Conservation (phyloP, 768 basidiomycete species). For the Hericium coralloides region DNA sequence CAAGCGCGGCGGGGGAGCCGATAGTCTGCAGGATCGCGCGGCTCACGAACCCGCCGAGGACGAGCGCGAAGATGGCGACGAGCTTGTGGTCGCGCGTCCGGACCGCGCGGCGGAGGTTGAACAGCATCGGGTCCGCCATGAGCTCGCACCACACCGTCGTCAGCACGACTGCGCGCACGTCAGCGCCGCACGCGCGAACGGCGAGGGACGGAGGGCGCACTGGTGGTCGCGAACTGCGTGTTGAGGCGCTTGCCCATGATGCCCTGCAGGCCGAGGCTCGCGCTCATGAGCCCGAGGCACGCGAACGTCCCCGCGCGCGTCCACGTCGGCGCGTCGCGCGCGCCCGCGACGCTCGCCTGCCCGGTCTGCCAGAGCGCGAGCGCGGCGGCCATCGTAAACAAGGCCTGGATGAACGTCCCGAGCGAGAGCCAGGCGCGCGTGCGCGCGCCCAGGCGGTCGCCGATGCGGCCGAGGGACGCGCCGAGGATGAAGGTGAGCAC, state of each 20-base stretch:
- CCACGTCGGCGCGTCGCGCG: slow-evolving; percentile 64
- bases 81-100: slow-evolving; percentile 62
- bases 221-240: slow-evolving; percentile 71
- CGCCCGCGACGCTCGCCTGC: slow-evolving; percentile 41
- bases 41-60: slow-evolving; percentile 65
- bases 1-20: slow-evolving; percentile 58
- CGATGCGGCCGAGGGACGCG: slow-evolving; percentile 72
- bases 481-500: slow-evolving; percentile 69
- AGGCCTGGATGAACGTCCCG: slow-evolving; percentile 64
- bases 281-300: slow-evolving; percentile 71
- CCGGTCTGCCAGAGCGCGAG: slow-evolving; percentile 65
- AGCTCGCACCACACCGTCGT: slow-evolving; percentile 89
- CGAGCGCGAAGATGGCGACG: slow-evolving; percentile 57
- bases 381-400: slow-evolving; percentile 69
- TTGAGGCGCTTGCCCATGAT: slow-evolving; percentile 77
- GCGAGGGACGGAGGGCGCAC: slow-evolving; percentile 28
- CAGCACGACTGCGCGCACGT: slow-evolving; percentile 50
- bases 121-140: slow-evolving; percentile 70
- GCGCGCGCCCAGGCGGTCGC: slow-evolving; percentile 70
- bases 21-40: slow-evolving; percentile 51
- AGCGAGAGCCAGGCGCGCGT: slow-evolving; percentile 67
- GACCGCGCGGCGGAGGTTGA: slow-evolving; percentile 43
- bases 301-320: slow-evolving; percentile 49
- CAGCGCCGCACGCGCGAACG: not conserved
- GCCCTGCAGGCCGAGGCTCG: slow-evolving; percentile 75